Conservation (phyloP, 192 early-diverging fungal genomes). For the Coemansia reversa region DNA sequence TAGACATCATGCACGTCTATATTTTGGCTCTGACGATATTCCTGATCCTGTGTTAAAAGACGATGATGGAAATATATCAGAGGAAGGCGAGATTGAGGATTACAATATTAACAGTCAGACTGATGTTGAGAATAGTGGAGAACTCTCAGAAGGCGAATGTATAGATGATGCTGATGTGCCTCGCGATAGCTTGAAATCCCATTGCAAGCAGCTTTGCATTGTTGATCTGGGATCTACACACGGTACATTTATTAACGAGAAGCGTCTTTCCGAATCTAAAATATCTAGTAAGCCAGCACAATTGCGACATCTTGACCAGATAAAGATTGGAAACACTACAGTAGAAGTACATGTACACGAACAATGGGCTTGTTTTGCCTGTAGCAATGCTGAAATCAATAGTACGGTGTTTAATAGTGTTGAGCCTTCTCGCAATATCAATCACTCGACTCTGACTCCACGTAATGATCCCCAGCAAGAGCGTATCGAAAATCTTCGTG, state of each 20-base stretch:
- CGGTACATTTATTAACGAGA: conserved; percentile 71
- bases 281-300: conserved; percentile 58
- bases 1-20: conserved; percentile 65
- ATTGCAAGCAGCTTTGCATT: conserved; percentile 40
- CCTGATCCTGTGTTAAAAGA: conserved; percentile 6
- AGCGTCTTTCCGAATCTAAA: conserved; percentile 65
- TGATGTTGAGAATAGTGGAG: background rate
- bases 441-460: background rate
- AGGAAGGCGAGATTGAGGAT: conserved; percentile 41
- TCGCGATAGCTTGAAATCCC: background rate
- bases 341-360: conserved; percentile 67
- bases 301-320: conserved; percentile 58
- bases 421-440: background rate
- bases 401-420: conserved; percentile 32
- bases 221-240: conserved; percentile 72
- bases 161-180: background rate
- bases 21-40: conserved; percentile 24
- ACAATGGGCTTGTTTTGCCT: conserved; percentile 62
- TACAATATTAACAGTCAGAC: background rate
- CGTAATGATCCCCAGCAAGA: conserved; percentile 12
- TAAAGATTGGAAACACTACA: conserved; percentile 60
- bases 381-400: conserved; percentile 56
- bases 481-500: conserved; percentile 21
- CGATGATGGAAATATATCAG: conserved; percentile 16
- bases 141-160: conserved; percentile 35